Percentiles rank a stretch among this genome's conserved stretches.
Conservation (phyloP, 192 early-diverging fungal genomes). For the Coemansia reversa region DNA sequence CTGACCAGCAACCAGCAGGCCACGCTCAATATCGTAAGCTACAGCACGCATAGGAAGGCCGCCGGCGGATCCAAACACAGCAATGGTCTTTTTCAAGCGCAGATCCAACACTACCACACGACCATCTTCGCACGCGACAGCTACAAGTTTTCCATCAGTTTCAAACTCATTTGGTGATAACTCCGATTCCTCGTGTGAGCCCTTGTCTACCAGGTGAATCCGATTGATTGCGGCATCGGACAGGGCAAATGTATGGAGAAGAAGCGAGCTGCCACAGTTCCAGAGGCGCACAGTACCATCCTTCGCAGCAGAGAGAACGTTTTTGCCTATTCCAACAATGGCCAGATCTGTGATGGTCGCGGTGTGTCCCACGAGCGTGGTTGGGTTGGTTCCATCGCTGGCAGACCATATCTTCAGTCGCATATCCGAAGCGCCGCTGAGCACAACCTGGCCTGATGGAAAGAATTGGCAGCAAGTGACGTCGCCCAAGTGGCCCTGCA, state of each 20-base stretch:
- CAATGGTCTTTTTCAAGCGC: constrained; percentile 1
- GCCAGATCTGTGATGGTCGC: constrained; percentile 62
- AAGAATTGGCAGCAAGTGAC: constrained; percentile 68
- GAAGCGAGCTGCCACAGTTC: constrained; percentile 34
- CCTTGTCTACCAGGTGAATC: constrained; percentile 15
- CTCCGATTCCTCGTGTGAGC: not conserved
- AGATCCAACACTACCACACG: constrained; percentile 31
- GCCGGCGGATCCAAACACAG: constrained; percentile 15
- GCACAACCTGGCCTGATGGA: constrained; percentile 70
- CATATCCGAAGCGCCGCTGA: constrained; percentile 69
- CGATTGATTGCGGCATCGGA: constrained; percentile 29
- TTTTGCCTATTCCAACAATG: constrained; percentile 66
- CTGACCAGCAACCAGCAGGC: constrained; percentile 18
- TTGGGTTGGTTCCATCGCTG: constrained; percentile 70
- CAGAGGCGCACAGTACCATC: constrained; percentile 51
- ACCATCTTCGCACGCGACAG: constrained; percentile 44
- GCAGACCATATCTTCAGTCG: constrained; percentile 73
- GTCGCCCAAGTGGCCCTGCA: constrained; percentile 66
- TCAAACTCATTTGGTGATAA: constrained; percentile 20
- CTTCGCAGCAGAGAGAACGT: constrained; percentile 57
- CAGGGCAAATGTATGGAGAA: constrained; percentile 28
- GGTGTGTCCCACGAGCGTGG: constrained; percentile 68
- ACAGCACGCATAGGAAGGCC: constrained; percentile 32
- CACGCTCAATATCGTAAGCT: constrained; percentile 21
- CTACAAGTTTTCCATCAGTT: constrained; percentile 20